A percentile compares a stretch with the other conserved stretches of the same genome.
These are phyloP conservation scores for Debaryomyces sp. DNA, from an alignment of 1,139 yeast genomes.

Conservation along the genomic window DNA sequence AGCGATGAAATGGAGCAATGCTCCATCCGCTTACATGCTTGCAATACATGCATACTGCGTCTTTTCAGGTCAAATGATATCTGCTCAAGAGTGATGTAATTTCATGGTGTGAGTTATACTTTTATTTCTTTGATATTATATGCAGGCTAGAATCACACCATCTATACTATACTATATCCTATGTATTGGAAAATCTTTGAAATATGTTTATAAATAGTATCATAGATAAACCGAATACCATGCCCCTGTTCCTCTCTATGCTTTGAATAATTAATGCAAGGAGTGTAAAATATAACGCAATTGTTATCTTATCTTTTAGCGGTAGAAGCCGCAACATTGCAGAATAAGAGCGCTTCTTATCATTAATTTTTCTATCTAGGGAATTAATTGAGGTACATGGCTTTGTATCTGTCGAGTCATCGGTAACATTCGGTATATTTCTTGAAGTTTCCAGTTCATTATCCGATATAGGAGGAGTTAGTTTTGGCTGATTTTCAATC, in stretches of 20 bases:
- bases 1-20: background rate
- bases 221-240: slow-evolving; percentile 3
- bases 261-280: background rate
- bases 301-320: background rate
- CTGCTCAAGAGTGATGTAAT: background rate
- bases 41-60: background rate
- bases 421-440: background rate
- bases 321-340: background rate
- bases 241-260: background rate
- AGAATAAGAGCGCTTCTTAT: background rate
- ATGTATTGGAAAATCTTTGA: slow-evolving; percentile 1
- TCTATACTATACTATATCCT: background rate
- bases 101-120: background rate
- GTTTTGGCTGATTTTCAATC: background rate
- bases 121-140: background rate
- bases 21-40: background rate
- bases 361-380: background rate
- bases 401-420: background rate
- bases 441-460: slow-evolving; percentile 11
- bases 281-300: background rate
- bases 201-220: slow-evolving; percentile 1
- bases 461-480: slow-evolving; percentile 28
- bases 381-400: background rate
- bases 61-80: background rate
- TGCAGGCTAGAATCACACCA: background rate